phyloP scores from a whole-genome alignment of 2,329 filamentous ascomycete genomes.

The Penicillium sp. region DNA sequence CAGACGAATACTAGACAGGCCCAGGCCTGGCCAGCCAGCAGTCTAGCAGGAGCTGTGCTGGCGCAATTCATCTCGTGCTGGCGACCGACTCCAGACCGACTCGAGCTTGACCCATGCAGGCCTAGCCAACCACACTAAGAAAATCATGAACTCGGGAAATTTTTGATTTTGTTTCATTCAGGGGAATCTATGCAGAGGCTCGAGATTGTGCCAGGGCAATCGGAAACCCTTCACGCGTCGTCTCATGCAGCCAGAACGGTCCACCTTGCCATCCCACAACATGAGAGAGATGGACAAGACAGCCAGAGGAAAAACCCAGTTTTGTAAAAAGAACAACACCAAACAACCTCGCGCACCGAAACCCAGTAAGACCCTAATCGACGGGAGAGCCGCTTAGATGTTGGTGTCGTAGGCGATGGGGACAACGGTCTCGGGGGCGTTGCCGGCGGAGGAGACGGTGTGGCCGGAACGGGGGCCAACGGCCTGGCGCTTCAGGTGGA shows the following conservation, averaged over 20 bases:
- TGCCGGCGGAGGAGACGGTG: conserved; percentile 79
- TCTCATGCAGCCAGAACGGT: conserved; percentile 45
- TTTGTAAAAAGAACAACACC: conserved; percentile 41
- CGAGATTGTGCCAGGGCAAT: conserved; percentile 45
- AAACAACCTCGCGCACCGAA: conserved; percentile 44
- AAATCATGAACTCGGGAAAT: conserved; percentile 36
- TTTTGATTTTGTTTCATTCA: conserved; percentile 51
- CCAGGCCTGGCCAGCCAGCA: not conserved
- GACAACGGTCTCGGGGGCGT: conserved; percentile 87
- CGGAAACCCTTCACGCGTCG: conserved; percentile 47
- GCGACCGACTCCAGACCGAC: not conserved
- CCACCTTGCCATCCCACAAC: conserved; percentile 33
- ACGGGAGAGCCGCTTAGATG: conserved; percentile 69
- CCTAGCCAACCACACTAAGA: not conserved
- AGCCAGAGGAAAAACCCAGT: conserved; percentile 41
- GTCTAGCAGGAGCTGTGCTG: not conserved
- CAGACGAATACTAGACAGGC: not conserved
- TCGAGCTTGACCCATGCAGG: not conserved
- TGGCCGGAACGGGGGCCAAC: conserved; percentile 77
- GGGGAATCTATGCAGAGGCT: conserved; percentile 53
- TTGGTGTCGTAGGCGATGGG: conserved; percentile 97
- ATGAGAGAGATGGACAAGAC: conserved; percentile 33
- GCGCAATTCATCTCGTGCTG: not conserved
- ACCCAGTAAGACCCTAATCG: conserved; percentile 33
- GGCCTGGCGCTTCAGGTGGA: conserved; percentile 93